A percentile compares a stretch with the other conserved stretches of the same genome.
Conservation (phyloP, 1,284 basidiomycete species). For the Ceratobasidium sp. region DNA sequence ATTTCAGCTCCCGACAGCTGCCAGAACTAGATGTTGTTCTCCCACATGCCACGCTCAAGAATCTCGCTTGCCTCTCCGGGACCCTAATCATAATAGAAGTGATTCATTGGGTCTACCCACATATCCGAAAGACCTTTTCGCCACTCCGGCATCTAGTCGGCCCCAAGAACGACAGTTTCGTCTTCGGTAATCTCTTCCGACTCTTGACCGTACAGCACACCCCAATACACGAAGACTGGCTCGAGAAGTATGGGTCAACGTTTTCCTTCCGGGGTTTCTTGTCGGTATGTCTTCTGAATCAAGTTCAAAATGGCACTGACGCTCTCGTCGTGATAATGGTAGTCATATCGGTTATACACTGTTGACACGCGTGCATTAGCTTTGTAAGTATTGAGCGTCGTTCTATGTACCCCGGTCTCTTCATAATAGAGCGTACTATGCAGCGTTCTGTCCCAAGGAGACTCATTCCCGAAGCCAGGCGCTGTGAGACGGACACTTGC, state of each 20-base stretch:
- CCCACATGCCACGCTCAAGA: not conserved
- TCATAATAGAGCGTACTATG: not conserved
- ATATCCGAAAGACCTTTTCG: constrained; percentile 54
- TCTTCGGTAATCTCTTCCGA: constrained; percentile 69
- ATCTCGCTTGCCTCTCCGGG: constrained; percentile 21
- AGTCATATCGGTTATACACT: constrained; percentile 21
- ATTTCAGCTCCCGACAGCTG: not conserved
- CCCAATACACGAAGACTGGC: constrained; percentile 68
- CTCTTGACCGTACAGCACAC: constrained; percentile 60
- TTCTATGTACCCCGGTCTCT: not conserved
- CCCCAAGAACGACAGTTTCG: constrained; percentile 63
- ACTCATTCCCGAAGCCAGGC: constrained; percentile 30
- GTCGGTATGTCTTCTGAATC: constrained; percentile 40
- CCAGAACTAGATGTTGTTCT: too few relatives aligned
- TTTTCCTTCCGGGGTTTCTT: constrained; percentile 47
- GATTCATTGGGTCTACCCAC: not conserved
- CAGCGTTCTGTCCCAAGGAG: constrained; percentile 6
- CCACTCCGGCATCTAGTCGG: constrained; percentile 66
- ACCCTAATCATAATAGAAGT: constrained; percentile 45
- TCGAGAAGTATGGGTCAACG: constrained; percentile 64
- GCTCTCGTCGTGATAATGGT: not conserved
- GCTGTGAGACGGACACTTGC: constrained; percentile 9
- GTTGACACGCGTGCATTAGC: constrained; percentile 25
- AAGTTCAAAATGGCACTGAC: too few relatives aligned
- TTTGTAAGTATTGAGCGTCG: not conserved